These are phyloP conservation scores for Fusarium clavum DNA, from an alignment of 2,329 filamentous ascomycete genomes.

Conservation along the genomic window DNA sequence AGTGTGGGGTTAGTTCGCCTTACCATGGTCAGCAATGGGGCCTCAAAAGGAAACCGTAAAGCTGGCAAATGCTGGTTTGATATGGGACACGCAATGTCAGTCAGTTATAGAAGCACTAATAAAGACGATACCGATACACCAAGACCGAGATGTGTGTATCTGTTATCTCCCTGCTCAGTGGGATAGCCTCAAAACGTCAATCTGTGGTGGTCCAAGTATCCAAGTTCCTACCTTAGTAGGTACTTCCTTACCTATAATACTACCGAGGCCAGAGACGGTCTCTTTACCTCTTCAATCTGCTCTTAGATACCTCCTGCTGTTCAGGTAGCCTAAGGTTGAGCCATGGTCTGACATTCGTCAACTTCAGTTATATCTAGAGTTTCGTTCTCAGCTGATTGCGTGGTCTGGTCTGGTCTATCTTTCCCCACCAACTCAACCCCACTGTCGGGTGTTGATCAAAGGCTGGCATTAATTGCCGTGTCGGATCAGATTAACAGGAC, in stretches of 20 bases:
- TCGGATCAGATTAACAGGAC: conserved; percentile 29
- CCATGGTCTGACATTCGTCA: background rate
- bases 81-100: conserved; percentile 1
- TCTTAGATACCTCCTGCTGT: background rate
- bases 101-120: background rate
- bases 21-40: conserved; percentile 30
- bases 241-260: too few species aligned
- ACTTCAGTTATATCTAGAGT: background rate
- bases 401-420: background rate
- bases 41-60: conserved; percentile 27
- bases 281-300: conserved; percentile 2
- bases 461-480: conserved; percentile 18
- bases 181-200: background rate
- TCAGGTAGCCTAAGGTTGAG: conserved; percentile 1
- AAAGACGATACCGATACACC: background rate
- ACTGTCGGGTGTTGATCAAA: background rate
- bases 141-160: background rate
- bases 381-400: background rate
- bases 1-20: conserved; percentile 43
- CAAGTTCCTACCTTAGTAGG: too few species aligned
- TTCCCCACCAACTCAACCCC: conserved; percentile 10
- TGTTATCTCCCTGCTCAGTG: background rate
- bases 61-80: background rate
- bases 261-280: conserved; percentile 1
- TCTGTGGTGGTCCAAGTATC: conserved; percentile 1